phyloP scores from a whole-genome alignment of 2,329 filamentous ascomycete genomes.

The Talaromyces sp. region DNA sequence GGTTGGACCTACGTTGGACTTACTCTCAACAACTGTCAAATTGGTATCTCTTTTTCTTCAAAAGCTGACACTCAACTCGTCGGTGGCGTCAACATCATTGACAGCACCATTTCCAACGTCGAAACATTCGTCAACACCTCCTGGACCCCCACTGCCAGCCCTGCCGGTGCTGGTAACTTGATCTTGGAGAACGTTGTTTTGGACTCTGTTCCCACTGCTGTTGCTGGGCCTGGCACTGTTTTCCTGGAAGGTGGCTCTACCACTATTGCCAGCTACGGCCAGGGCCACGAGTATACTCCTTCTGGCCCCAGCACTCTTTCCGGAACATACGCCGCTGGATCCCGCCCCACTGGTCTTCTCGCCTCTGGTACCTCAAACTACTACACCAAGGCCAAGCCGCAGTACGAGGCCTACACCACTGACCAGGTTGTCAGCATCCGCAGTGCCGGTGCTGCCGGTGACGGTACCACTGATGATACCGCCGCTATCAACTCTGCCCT shows the following conservation, averaged over 20 bases:
- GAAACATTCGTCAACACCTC: slow-evolving; percentile 50
- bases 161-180: slow-evolving; percentile 46
- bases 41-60: slow-evolving; percentile 50
- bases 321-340: slow-evolving; percentile 44
- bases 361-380: slow-evolving; percentile 39
- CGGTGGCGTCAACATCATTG: slow-evolving; percentile 56
- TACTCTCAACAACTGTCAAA: slow-evolving; percentile 51
- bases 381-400: slow-evolving; percentile 52
- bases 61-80: slow-evolving; percentile 45
- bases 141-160: slow-evolving; percentile 38
- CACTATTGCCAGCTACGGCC: slow-evolving; percentile 41
- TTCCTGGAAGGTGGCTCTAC: slow-evolving; percentile 32
- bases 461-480: slow-evolving; percentile 75
- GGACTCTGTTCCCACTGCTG: slow-evolving; percentile 47
- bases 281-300: slow-evolving; percentile 45
- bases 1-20: slow-evolving; percentile 55
- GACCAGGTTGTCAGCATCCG: slow-evolving; percentile 46
- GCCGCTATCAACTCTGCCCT: slow-evolving; percentile 80
- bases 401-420: slow-evolving; percentile 44
- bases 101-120: slow-evolving; percentile 52
- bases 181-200: slow-evolving; percentile 56
- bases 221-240: slow-evolving; percentile 36
- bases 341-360: slow-evolving; percentile 45
- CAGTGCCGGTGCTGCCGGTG: slow-evolving; percentile 46
- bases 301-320: slow-evolving; percentile 44